A percentile compares a stretch with the other conserved stretches of the same genome.
Evolutionary conservation across 257 asterid species (phyloP).

Genomic region (Jacaranda mimosifolia): DNA sequence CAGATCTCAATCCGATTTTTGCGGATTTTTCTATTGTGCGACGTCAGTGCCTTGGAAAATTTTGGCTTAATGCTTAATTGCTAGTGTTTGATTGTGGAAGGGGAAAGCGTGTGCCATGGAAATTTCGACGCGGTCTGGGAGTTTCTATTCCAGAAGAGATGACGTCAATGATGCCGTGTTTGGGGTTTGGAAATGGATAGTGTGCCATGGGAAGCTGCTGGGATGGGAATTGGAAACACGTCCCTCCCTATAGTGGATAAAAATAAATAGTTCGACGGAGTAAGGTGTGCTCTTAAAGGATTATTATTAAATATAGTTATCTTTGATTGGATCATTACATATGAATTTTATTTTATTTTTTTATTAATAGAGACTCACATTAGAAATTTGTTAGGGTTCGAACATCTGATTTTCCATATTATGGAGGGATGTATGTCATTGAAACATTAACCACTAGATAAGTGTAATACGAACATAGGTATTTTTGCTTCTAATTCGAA

Average conservation of each 20-base stretch:
- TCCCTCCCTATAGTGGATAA: too few relatives aligned
- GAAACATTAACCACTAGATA: too few relatives aligned
- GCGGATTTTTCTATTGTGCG: not conserved
- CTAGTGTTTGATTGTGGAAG: slow-evolving; percentile 27
- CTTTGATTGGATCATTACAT: not conserved
- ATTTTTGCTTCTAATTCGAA: too few relatives aligned
- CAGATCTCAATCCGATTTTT: not conserved
- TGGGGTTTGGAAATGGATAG: not conserved
- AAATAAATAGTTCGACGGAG: not conserved
- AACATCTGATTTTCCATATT: too few relatives aligned
- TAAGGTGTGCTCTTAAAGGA: too few relatives aligned
- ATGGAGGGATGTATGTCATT: too few relatives aligned
- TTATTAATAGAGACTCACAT: too few relatives aligned
- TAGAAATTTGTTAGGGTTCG: too few relatives aligned
- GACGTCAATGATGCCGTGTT: slow-evolving; percentile 17
- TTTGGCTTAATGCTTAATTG: not conserved
- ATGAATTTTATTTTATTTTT: too few relatives aligned
- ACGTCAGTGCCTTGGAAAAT: slow-evolving; percentile 27
- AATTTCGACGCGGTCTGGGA: slow-evolving; percentile 31
- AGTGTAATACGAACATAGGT: too few relatives aligned
- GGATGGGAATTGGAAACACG: not conserved
- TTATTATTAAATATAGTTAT: too few relatives aligned
- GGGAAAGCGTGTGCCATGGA: slow-evolving; percentile 37
- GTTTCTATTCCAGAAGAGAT: slow-evolving; percentile 9
- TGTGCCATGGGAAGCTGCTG: not conserved